Evolutionary conservation across 257 asterid genomes (phyloP), one percentile per base, ranked within the genome.

Genomic region (Scutellaria baicalensis): DNA sequence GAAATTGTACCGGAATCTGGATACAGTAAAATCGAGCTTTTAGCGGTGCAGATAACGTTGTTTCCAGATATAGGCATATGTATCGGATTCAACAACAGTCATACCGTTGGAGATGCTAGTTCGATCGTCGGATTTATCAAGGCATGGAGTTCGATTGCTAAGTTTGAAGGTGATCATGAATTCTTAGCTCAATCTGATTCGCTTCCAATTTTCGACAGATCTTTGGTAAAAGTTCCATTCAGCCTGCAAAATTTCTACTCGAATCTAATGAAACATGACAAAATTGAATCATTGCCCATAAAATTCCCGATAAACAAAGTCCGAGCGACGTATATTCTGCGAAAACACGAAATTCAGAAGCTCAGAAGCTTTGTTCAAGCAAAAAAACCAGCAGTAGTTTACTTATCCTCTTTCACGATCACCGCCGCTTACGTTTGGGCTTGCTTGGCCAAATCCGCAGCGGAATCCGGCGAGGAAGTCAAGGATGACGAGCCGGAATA

Each of bases 41-140:
- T 84, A 0, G 76, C 88, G 0, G 60, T 77, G 13, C 85, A 82
- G n/a, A 69, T 80, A 18, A 84, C 89, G 3, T 48, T 83, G 0
- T 81, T 86, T 71, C 84, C 85, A 0, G 76, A 64, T 5, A 31
- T 31, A 3, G 87, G 87, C 9, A 55, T 83, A 12, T 81, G 81
- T 63, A 40, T 81, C 42, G 91, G 88, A 8, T 31, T 75, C 16
- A 75, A 57, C 14, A 75, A 79, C 42, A 66, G 67, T 17, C 91
- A 83, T 36, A 56, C 51, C 10, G 51, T 74, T 6, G 89, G 89
- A 1, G 92, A 84, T 43, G 89, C 83, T 3, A 82, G 84, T 31
- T 70, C 83, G 9, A 78, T 82, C 11, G 74, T 75, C 8, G 45
- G 81, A 13, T 84, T 84, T 50, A 71, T 80, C 20, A 82, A 68